Evolutionary conservation across 176 grass and related monocot genomes (phyloP).

Genomic region (barley (Hordeum vulgare)): MorexV3_pseudomolecules_assembly NC_058518.1:491919817-491920316

Average conservation of each 20-base stretch:
- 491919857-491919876: neutral
- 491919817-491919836: neutral
- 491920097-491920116: neutral
- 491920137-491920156: neutral
- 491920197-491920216: too few species aligned
- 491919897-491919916: neutral
- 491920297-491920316: constrained; percentile 9
- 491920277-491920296: neutral
- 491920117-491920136: neutral
- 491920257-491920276: neutral
- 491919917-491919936: constrained; percentile 32
- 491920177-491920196: too few species aligned
- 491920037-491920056: neutral
- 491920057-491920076: neutral
- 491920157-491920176: neutral
- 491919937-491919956: neutral
- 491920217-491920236: neutral
- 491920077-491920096: neutral
- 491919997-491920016: neutral
- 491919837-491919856: neutral
- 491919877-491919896: neutral
- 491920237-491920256: neutral
- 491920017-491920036: neutral
- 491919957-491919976: neutral
- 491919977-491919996: neutral